phyloP scores from a whole-genome alignment of 164 flowering plant genomes.

The Vitis amurensis region DNA sequence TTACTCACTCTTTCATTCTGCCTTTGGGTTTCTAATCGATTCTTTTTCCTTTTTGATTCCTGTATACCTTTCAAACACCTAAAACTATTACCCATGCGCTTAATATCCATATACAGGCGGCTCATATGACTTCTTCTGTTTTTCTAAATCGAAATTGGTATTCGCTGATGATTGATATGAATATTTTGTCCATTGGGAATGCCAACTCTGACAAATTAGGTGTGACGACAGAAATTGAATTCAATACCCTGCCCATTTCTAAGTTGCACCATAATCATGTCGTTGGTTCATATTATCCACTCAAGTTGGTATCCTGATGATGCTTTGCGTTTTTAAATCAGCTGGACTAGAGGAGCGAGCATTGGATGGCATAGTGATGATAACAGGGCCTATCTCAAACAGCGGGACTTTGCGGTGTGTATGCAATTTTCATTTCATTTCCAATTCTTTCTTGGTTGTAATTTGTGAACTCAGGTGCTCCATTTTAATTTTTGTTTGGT shows the following conservation, averaged over 20 bases:
- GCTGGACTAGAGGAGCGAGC: slow-evolving; percentile 91
- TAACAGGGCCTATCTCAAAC: slow-evolving; percentile 85
- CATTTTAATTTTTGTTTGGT: neutral
- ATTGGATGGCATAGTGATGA: slow-evolving; percentile 99
- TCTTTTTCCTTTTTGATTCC: neutral
- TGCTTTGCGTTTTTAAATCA: slow-evolving; percentile 25
- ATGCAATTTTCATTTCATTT: neutral
- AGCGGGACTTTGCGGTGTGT: slow-evolving; percentile 79
- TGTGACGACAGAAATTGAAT: too few species aligned
- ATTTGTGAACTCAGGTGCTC: neutral
- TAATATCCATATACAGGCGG: too few species aligned
- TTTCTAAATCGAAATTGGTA: too few species aligned
- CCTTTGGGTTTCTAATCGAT: neutral
- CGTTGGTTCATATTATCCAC: too few species aligned
- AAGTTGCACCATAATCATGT: too few species aligned
- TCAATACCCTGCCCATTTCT: too few species aligned
- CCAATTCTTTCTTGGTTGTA: neutral
- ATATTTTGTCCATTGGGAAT: too few species aligned
- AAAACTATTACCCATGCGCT: too few species aligned
- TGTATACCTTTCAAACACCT: too few species aligned
- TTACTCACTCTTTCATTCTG: neutral
- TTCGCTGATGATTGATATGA: too few species aligned
- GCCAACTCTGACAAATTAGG: too few species aligned
- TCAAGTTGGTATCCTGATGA: slow-evolving; percentile 2
- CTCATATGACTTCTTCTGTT: too few species aligned